phyloP scores from a whole-genome alignment of 1,139 yeast species.

The Saccharomycopsis crataegensis region DNA sequence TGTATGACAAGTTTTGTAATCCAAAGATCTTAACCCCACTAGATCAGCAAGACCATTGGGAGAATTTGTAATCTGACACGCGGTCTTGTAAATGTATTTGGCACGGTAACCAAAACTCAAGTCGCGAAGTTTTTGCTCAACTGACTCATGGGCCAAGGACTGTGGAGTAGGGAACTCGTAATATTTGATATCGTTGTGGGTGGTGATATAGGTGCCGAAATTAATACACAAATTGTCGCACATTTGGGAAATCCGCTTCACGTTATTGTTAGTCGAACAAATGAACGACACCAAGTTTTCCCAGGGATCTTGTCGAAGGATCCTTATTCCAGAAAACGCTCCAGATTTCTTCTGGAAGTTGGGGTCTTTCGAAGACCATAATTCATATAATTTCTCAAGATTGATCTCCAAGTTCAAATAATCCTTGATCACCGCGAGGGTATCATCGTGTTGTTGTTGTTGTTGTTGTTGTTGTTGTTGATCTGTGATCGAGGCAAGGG shows the following conservation, averaged over 20 bases:
- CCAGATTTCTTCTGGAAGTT: slow-evolving; percentile 32
- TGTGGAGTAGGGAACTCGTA: slow-evolving; percentile 72
- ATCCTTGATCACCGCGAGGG: slow-evolving; percentile 44
- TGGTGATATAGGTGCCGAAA: slow-evolving; percentile 59
- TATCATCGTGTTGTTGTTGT: slow-evolving; percentile 28
- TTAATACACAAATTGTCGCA: slow-evolving; percentile 70
- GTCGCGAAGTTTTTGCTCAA: slow-evolving; percentile 39
- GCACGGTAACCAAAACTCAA: slow-evolving; percentile 87
- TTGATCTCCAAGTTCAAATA: slow-evolving; percentile 64
- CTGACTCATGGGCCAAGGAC: slow-evolving; percentile 31
- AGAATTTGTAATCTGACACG: slow-evolving; percentile 34
- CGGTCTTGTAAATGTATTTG: slow-evolving; percentile 75
- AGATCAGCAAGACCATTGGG: slow-evolving; percentile 25
- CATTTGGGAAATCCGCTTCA: slow-evolving; percentile 89
- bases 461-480: slow-evolving; percentile 21
- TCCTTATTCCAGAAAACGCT: slow-evolving; percentile 64
- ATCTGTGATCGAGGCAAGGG: slow-evolving; percentile 21
- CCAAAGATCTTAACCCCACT: slow-evolving; percentile 33
- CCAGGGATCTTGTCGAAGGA: slow-evolving; percentile 94
- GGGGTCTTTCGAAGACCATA: slow-evolving; percentile 57
- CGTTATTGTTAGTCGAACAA: slow-evolving; percentile 94
- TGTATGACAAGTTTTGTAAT: slow-evolving; percentile 55
- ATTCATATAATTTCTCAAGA: slow-evolving; percentile 43
- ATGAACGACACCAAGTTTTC: slow-evolving; percentile 85
- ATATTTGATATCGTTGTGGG: slow-evolving; percentile 49